These are phyloP conservation scores for Cryptococcus sp. DNA, from an alignment of 1,284 basidiomycete genomes.

Conservation along the genomic window DNA sequence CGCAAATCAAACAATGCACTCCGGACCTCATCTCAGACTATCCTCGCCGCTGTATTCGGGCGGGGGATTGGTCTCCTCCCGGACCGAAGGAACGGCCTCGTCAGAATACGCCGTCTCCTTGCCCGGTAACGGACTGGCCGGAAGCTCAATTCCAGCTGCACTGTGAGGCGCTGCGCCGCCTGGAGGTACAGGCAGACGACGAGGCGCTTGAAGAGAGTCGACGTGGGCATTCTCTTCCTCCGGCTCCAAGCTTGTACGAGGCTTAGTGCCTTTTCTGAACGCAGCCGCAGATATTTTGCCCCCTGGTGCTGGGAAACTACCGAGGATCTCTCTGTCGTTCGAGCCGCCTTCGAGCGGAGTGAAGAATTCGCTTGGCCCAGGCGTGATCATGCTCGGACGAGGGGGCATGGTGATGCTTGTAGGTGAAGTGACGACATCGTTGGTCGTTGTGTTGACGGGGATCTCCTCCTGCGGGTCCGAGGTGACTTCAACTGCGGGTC, in stretches of 20 bases:
- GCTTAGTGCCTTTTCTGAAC: slow-evolving; percentile 29
- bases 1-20: background rate
- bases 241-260: slow-evolving; percentile 16
- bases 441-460: background rate
- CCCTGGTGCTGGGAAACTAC: slow-evolving; percentile 2
- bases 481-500: slow-evolving; percentile 3
- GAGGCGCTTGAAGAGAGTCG: slow-evolving; percentile 3
- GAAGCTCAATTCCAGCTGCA: slow-evolving; percentile 9
- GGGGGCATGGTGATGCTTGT: background rate
- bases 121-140: slow-evolving; percentile 11
- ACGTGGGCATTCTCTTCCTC: slow-evolving; percentile 7
- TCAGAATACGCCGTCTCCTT: slow-evolving; percentile 1
- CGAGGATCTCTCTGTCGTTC: slow-evolving; percentile 5
- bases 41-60: slow-evolving; percentile 8
- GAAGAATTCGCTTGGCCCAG: slow-evolving; percentile 16
- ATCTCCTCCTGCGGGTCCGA: background rate
- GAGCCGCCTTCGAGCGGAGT: slow-evolving; percentile 14
- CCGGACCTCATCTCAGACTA: slow-evolving; percentile 1
- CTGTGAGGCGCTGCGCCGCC: background rate
- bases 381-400: slow-evolving; percentile 11
- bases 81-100: background rate
- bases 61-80: slow-evolving; percentile 6
- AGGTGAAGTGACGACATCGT: background rate
- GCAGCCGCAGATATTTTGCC: slow-evolving; percentile 43
- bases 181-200: slow-evolving; percentile 23